Base-by-base conservation (phyloP, 345 rosid genomes). In the Murraya koenigii region DNA sequence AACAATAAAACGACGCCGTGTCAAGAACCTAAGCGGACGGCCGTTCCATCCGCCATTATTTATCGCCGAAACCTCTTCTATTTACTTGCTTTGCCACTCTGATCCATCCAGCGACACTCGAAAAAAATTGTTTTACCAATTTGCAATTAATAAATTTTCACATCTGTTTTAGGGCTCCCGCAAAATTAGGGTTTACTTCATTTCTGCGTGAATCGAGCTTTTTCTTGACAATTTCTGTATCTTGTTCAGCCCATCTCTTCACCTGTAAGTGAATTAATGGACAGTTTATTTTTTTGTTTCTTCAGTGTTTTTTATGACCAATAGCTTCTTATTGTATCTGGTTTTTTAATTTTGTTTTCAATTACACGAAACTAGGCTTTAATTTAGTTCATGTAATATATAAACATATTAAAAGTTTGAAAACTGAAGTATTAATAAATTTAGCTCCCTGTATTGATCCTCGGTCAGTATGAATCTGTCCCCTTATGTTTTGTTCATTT, bases 181-280 rank as follows among this genome's bases (percentile, higher is more conserved):
- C 39, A 8, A 64, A 64, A 33, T 64, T 64, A 64, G 68, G 68
- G 68, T 64, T 64, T 64, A 33, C 36, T 64, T 7, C 68, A 33
- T 32, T 22, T 64, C 14, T 33, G 4, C 25, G 13, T 33, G 41
- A 64, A 63, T 15, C 66, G 22, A 62, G 20, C 33, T 11, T 26
- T 26, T 13, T 26, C 35, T 61, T 61, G 65, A 5, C 28, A 26
- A 61, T 61, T 26, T 1, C 14, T 59, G 2, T 59, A 10, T 3
- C 9, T 66, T 39, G 0, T 41, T 2, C 54, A n/a, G 33, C 20
- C 23, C 30, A 9, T 67, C 55, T 39, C 71, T 8, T 39, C 20
- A 66, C 2, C 32, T 67, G 71, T 67, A 11, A 39, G 32, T 39
- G 20, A 67, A 1, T n/a, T 38, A 8, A 67, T 6, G 17, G 28